Evolutionary conservation across 2,329 filamentous ascomycete species (phyloP).

Genomic region (Conoideocrella luteorostrata): DNA sequence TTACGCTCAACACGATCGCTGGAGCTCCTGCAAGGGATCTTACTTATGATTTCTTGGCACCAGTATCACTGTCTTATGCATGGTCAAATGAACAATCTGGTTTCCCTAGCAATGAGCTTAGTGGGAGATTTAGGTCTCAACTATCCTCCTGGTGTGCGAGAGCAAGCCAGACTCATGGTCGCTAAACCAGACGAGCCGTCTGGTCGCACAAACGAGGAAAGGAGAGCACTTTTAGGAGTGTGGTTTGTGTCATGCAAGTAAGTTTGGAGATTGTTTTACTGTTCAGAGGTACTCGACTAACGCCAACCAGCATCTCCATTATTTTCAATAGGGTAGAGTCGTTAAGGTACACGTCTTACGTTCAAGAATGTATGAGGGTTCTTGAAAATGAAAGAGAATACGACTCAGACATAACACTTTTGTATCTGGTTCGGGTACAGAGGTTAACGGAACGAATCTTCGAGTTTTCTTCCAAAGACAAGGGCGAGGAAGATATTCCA

Average conservation of each 20-base stretch:
- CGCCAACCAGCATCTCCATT: constrained; percentile 29
- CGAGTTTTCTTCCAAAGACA: constrained; percentile 30
- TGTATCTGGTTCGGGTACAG: constrained; percentile 43
- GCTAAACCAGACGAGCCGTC: constrained; percentile 31
- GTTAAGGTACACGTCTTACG: constrained; percentile 45
- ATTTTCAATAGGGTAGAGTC: constrained; percentile 40
- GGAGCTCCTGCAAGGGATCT: constrained; percentile 41
- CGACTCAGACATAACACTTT: constrained; percentile 38
- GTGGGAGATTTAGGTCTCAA: constrained; percentile 41
- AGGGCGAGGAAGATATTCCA: constrained; percentile 25
- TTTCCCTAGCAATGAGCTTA: constrained; percentile 41
- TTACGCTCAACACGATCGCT: constrained; percentile 43
- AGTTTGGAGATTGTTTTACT: too few species aligned
- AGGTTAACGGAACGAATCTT: constrained; percentile 45
- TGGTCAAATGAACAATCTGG: constrained; percentile 43
- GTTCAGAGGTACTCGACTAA: neutral
- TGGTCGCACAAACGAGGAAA: constrained; percentile 43
- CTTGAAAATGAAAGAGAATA: constrained; percentile 38
- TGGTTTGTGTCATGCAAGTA: constrained; percentile 51
- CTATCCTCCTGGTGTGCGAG: constrained; percentile 31
- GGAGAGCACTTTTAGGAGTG: constrained; percentile 43
- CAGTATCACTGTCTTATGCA: constrained; percentile 50
- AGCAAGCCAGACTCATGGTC: constrained; percentile 37
- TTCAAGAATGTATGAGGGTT: constrained; percentile 42
- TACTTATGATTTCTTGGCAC: constrained; percentile 45